Evolutionary conservation across 495 filamentous ascomycete genomes (phyloP).

Genomic region (Penicillium daleae): DNA sequence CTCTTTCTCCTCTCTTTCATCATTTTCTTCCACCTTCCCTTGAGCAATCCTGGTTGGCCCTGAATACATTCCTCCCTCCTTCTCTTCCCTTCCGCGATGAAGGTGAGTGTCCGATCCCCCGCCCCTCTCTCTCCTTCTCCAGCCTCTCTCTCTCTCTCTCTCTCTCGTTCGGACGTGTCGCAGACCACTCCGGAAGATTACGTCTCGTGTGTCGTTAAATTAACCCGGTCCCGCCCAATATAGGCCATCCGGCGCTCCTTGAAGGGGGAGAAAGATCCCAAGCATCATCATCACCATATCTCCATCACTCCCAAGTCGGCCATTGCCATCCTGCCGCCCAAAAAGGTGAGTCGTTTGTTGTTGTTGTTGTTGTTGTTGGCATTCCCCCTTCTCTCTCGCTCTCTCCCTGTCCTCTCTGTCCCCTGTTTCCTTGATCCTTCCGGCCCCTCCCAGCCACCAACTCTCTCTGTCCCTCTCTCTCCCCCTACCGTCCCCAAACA

Average conservation of each 20-base stretch:
- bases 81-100: background rate
- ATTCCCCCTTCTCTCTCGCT: constrained; percentile 5
- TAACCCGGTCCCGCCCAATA: constrained; percentile 19
- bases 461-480: constrained; percentile 8
- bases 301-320: constrained; percentile 91
- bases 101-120: background rate
- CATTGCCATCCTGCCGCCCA: constrained; percentile 93
- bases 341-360: constrained; percentile 72
- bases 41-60: background rate
- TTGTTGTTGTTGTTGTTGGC: constrained; percentile 12
- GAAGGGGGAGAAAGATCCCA: constrained; percentile 80
- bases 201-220: constrained; percentile 19
- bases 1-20: background rate
- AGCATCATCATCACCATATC: constrained; percentile 76
- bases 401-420: background rate
- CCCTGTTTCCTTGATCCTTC: background rate
- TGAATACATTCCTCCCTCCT: background rate
- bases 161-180: constrained; percentile 14
- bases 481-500: constrained; percentile 9
- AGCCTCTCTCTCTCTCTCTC: constrained; percentile 11
- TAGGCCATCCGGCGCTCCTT: constrained; percentile 84
- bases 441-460: constrained; percentile 16
- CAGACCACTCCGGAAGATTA: constrained; percentile 17
- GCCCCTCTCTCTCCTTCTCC: constrained; percentile 2
- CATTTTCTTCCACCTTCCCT: background rate